Evolutionary conservation across 2,329 filamentous ascomycete species (phyloP), one percentile per base, ranked within the genome.

Genomic region (Chaetomiaceae sp.): DNA sequence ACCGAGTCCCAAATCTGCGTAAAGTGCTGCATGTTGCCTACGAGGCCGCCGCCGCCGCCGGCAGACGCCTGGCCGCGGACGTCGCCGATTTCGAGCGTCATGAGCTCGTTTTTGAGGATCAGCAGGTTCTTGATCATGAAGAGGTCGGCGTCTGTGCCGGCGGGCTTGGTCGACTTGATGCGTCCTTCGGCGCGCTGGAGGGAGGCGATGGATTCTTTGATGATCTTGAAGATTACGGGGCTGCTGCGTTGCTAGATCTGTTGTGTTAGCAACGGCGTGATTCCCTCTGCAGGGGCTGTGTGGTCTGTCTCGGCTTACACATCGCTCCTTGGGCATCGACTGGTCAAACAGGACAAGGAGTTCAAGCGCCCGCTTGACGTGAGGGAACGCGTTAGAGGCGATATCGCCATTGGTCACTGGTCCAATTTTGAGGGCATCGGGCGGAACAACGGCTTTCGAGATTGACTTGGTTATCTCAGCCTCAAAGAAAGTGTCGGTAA

Each of bases 41-140:
- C n/a, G n/a, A n/a, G n/a, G n/a, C 71, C 44, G 4, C 20, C 21
- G 14, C n/a, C n/a, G 21, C 13, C 9, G 33, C 10, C 33, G 10
- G 36, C 37, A 16, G 37, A n/a, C 14, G 25, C 27, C 30, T 9
- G 20, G 29, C 41, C 14, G 32, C 81, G 74, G 14, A 83, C 77
- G 59, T 85, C 81, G 47, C 81, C 91, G 60, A 99, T 96, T 71
- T 99, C 94, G 57, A 99, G 90, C 9, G 91, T 91, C 23, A 99
- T 85, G 47, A 99, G 87, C 67, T 96, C 89, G 66, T 96, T 95
- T 70, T 97, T 97, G 47, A 99, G 81, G 45, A 96, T 86, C 45
- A 99, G 85, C 2, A 99, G 79, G 67, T 99, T 96, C 62, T 92
- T 94, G 63, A 99, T 86, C 65, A 96, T 85, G 71, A 99, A 99